Evolutionary conservation across 208 protist species (phyloP).

Genomic region (Histomonas meleagridis): DNA sequence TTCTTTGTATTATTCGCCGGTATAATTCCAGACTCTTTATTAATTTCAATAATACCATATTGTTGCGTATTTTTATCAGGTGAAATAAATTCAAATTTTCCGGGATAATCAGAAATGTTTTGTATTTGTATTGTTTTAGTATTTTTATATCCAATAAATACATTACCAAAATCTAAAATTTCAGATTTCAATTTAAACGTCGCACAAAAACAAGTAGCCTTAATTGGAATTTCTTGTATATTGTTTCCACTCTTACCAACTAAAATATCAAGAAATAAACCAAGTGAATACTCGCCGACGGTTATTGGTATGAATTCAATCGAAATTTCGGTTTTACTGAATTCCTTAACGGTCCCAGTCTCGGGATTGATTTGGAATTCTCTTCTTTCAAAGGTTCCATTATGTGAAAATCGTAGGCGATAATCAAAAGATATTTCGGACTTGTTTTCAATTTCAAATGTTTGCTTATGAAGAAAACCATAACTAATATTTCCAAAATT

Average conservation of each 20-base stretch:
- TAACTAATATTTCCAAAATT: background rate
- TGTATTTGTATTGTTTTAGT: background rate
- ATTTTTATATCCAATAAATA: slow-evolving; percentile 26
- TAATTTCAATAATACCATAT: background rate
- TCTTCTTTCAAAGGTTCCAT: background rate
- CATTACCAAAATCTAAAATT: background rate
- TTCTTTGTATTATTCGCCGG: too few species aligned
- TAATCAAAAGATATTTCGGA: slow-evolving; percentile 32
- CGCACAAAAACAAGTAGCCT: background rate
- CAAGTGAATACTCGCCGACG: background rate
- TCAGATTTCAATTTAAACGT: background rate
- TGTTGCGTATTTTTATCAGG: too few species aligned
- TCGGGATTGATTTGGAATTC: slow-evolving; percentile 14
- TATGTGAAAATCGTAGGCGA: background rate
- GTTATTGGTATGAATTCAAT: slow-evolving; percentile 5
- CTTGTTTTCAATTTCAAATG: slow-evolving; percentile 2
- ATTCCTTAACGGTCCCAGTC: background rate
- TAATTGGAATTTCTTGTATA: background rate
- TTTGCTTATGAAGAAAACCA: slow-evolving; percentile 2
- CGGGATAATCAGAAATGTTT: background rate
- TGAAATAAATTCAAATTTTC: background rate
- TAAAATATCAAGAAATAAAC: background rate
- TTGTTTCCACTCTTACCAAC: background rate
- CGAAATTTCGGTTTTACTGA: background rate
- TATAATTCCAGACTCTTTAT: slow-evolving; percentile 1